A percentile compares a stretch with the other conserved stretches of the same genome.
Conservation (phyloP, 495 filamentous ascomycete genomes). For the Penicillium lagena region DNA sequence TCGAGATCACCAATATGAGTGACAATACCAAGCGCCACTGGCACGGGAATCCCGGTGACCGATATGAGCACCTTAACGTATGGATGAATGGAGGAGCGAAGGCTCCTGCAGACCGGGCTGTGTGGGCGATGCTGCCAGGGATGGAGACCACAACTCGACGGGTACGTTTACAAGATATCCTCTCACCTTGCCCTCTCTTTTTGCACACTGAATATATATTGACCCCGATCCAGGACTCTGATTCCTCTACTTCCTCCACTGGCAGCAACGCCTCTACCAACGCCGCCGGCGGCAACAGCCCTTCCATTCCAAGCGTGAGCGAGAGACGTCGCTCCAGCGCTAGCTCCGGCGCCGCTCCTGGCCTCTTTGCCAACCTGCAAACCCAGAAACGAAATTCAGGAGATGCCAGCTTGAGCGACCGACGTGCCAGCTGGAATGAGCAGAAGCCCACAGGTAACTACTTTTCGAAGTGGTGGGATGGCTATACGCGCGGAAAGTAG, state of each 20-base stretch:
- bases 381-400: constrained; percentile 44
- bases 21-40: constrained; percentile 28
- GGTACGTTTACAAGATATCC: constrained; percentile 6
- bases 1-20: constrained; percentile 19
- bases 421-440: constrained; percentile 45
- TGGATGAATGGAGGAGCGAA: constrained; percentile 35
- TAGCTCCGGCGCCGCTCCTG: constrained; percentile 12
- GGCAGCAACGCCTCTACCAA: constrained; percentile 2
- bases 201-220: neutral
- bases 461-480: constrained; percentile 50
- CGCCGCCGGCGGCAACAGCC: constrained; percentile 1
- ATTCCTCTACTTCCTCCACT: constrained; percentile 16
- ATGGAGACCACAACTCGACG: constrained; percentile 8
- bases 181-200: too few relatives aligned
- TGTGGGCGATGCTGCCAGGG: constrained; percentile 18
- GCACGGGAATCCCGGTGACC: constrained; percentile 33
- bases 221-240: constrained; percentile 15
- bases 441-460: constrained; percentile 36
- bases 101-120: constrained; percentile 15
- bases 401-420: constrained; percentile 29
- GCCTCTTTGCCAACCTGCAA: constrained; percentile 42
- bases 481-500: constrained; percentile 33
- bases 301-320: constrained; percentile 10
- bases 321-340: constrained; percentile 32
- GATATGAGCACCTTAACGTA: constrained; percentile 37